These are phyloP conservation scores for Nicotiana undulata DNA, from an alignment of 257 asterid species.

Conservation along the genomic window DNA sequence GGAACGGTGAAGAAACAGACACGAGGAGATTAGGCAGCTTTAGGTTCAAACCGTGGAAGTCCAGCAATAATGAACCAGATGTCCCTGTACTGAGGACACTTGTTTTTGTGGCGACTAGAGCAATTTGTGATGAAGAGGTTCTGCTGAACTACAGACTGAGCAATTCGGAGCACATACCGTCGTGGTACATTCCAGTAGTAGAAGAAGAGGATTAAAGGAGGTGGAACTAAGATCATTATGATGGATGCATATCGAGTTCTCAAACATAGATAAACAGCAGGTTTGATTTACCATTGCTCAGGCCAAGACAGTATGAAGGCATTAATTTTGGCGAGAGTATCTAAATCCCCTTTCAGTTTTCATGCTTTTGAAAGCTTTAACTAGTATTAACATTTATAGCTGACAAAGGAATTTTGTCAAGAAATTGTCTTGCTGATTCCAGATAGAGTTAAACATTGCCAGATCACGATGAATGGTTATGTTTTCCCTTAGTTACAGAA, in stretches of 20 bases:
- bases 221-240: slow-evolving; percentile 40
- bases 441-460: background rate
- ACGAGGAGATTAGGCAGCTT: slow-evolving; percentile 73
- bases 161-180: slow-evolving; percentile 66
- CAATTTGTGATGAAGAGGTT: slow-evolving; percentile 67
- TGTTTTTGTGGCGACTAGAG: slow-evolving; percentile 65
- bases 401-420: background rate
- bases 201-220: slow-evolving; percentile 80
- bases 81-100: slow-evolving; percentile 55
- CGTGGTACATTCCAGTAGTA: slow-evolving; percentile 80
- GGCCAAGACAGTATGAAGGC: background rate
- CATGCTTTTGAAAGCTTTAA: background rate
- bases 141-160: slow-evolving; percentile 82
- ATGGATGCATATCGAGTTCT: background rate
- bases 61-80: slow-evolving; percentile 22
- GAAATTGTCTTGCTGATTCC: background rate
- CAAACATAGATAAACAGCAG: background rate
- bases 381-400: background rate
- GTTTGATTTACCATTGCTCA: background rate
- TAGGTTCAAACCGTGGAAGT: slow-evolving; percentile 82
- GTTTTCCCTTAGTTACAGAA: background rate
- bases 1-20: slow-evolving; percentile 45
- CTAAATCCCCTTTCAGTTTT: background rate
- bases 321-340: background rate
- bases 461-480: background rate